Evolutionary conservation across 1,284 basidiomycete genomes (phyloP).

Genomic region (Coniophora puteana): DNA sequence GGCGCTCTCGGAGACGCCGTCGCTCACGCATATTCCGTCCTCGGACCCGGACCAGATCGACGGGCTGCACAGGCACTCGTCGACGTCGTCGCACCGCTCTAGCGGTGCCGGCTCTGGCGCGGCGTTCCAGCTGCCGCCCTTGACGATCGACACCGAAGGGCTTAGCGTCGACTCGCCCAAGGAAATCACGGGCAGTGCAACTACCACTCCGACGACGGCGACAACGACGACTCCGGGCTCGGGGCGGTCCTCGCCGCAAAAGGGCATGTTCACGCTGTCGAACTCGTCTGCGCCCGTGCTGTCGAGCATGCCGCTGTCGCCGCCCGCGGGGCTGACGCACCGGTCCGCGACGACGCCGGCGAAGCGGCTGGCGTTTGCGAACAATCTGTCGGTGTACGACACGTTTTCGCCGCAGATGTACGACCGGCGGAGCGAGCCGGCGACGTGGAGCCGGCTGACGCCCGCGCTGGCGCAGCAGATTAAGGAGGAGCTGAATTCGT

Average conservation of each 20-base stretch:
- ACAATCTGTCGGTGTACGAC: conserved; percentile 90
- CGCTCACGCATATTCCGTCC: conserved; percentile 73
- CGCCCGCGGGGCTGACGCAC: conserved; percentile 50
- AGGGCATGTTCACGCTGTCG: conserved; percentile 65
- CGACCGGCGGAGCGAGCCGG: conserved; percentile 92
- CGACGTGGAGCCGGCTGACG: conserved; percentile 95
- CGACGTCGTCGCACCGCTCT: conserved; percentile 43
- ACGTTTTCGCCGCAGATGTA: conserved; percentile 92
- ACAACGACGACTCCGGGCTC: no score
- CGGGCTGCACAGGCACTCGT: conserved; percentile 67
- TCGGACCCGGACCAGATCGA: conserved; percentile 85
- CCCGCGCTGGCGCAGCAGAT: conserved; percentile 93
- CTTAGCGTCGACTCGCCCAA: conserved; percentile 32
- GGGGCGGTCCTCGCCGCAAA: conserved; percentile 27
- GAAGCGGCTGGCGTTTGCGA: conserved; percentile 85
- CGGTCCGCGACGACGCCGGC: conserved; percentile 61
- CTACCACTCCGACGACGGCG: conserved; percentile 20
- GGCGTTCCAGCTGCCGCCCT: conserved; percentile 39
- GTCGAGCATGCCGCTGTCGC: conserved; percentile 52
- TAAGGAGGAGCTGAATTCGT: conserved; percentile 95
- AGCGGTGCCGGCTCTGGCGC: conserved; percentile 22
- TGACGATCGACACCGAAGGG: background rate
- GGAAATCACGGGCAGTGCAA: conserved; percentile 28
- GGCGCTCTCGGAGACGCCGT: conserved; percentile 57
- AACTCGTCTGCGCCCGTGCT: conserved; percentile 89